Base-by-base conservation (phyloP, 2,329 filamentous ascomycete species). In the Ascocoryne sarcoides region DNA sequence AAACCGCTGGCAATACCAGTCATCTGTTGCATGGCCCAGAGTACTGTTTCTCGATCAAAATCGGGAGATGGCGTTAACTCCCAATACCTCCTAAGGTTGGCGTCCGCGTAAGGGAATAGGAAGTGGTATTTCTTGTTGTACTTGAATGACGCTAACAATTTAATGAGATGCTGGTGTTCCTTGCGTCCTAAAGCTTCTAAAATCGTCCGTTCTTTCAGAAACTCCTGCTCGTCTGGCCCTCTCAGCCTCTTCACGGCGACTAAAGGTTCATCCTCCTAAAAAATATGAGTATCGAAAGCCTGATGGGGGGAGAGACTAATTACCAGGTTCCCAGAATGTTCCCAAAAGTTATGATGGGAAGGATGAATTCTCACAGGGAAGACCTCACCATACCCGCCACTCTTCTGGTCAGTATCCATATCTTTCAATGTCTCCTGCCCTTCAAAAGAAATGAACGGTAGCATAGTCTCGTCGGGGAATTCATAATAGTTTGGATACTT, bases 1-100 rank as follows among this genome's bases (percentile, higher is more conserved):
- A 61, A 29, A 0, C 48, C 59, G 35, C 39, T 39, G 1, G 53
- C 50, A 20, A 61, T 50, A 1, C 59, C 58, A 1, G 28, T 34
- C 47, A 59, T 57, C 26, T 62, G 58, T 5, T 48, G 36, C 9
- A 61, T 8, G 3, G 46, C 49, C 59, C 58, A 61, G 1, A 51
- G 16, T 1, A 54, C 32, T 2, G 40, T 51, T n/a, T 16, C 18
- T 8, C 23, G 2, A 17, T 51, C 40, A 21, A 53, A 52, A 0
- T 33, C 8, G 1, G 53, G 52, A 0, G 10, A 16, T 9, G 39
- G 17, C 4, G 23, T 36, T 1, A 42, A 18, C 2, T 51, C 40
- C 59, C 57, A 62, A 32, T 55, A 61, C 8, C 32, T 42, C 9
- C 51, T 20, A 2, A 62, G 35, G 28, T 54, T 58, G 0, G 29